Base-by-base conservation (phyloP, 176 grass and related monocot species). In the Elymus sibiricus region DNA sequence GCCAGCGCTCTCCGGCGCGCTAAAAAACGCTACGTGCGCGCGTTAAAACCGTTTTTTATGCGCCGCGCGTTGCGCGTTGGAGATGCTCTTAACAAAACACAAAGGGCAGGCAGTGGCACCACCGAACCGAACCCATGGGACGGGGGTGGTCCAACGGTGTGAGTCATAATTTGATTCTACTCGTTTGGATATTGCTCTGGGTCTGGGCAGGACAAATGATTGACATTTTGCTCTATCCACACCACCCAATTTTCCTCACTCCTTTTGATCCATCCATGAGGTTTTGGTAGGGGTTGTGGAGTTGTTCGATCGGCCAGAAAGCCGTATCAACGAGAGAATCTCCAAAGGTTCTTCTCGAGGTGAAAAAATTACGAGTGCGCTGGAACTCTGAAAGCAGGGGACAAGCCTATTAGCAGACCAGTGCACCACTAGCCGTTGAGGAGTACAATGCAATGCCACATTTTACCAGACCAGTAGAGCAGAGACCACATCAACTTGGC, bases 201-300 rank as follows among this genome's bases (percentile, higher is more conserved):
- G n/a, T 39, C 26, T 0, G 29, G 26, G 46, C 9, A 78, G 17
- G 80, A 43, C n/a, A 71, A 78, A 70, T 49, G 63, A 83, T 29
- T 44, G 56, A 14, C 39, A 42, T 66, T n/a, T 74, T 19, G 71
- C 35, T 75, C 82, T 44, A 65, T 74, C 65, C 31, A 32, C 16
- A 13, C 74, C 31, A 38, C 2, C 4, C 25, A n/a, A 15, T 65
- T 28, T 25, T 34, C 2, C 31, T 31, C 81, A 5, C 6, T 5
- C 26, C 17, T 15, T 55, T 67, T 85, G 1, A 39, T 37, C 35
- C 1, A 5, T 37, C 12, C 28, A 16, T 21, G 65, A 63, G 32
- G 40, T 86, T 86, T 72, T 37, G 73, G 79, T 82, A 63, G 9
- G 31, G 79, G 1, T 65, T 19, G 66, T 90, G 80, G 85, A 80